phyloP scores from a whole-genome alignment of 495 filamentous ascomycete genomes.

The Letharia lupina region DNA sequence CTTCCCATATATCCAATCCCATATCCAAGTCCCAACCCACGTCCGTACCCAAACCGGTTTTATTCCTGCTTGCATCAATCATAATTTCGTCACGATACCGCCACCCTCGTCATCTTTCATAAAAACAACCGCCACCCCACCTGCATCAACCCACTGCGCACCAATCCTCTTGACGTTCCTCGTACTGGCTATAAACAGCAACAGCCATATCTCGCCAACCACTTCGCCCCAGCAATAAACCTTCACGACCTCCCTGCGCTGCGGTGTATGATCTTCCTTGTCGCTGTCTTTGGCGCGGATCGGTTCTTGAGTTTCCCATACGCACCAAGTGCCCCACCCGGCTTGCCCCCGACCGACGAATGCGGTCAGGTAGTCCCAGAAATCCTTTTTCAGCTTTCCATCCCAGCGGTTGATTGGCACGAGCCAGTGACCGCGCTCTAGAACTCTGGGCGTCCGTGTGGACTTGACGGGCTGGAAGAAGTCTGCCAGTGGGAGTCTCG shows the following conservation, averaged over 20 bases:
- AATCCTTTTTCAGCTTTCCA: slow-evolving; percentile 32
- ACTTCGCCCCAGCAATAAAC: slow-evolving; percentile 62
- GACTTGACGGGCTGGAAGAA: slow-evolving; percentile 9
- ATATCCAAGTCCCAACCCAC: background rate
- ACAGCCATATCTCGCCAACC: slow-evolving; percentile 52
- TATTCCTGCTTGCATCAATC: background rate
- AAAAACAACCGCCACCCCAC: slow-evolving; percentile 42
- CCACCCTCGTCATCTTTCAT: slow-evolving; percentile 25
- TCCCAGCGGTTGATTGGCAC: slow-evolving; percentile 42
- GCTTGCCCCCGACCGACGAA: slow-evolving; percentile 50
- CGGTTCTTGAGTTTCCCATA: slow-evolving; percentile 22
- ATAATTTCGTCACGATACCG: background rate
- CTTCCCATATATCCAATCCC: background rate
- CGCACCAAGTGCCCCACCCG: slow-evolving; percentile 60
- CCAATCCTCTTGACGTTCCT: slow-evolving; percentile 45
- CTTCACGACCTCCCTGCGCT: slow-evolving; percentile 33
- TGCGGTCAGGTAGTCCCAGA: slow-evolving; percentile 54
- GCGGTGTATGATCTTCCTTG: slow-evolving; percentile 19
- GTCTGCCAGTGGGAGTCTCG: slow-evolving; percentile 3
- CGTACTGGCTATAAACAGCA: slow-evolving; percentile 57
- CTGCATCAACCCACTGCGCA: slow-evolving; percentile 49
- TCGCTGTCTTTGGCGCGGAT: background rate
- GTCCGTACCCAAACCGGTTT: background rate
- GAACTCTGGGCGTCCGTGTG: slow-evolving; percentile 40
- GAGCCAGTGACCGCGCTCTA: slow-evolving; percentile 65